Evolutionary conservation across 768 basidiomycete genomes (phyloP).

Genomic region (Pleurotus sapidus): DNA sequence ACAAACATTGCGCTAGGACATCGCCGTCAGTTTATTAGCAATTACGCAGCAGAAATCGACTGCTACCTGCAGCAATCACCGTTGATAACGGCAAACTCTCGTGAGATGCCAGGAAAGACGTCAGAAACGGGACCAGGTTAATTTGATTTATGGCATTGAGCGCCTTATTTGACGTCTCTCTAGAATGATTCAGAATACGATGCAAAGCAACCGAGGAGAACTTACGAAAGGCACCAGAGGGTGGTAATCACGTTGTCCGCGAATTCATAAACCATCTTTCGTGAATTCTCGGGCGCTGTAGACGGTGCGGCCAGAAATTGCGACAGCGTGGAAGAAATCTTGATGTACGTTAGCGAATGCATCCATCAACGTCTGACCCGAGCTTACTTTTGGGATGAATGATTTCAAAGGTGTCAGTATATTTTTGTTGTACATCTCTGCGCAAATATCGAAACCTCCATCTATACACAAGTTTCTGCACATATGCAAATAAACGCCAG

Average conservation of each 20-base stretch:
- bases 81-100: constrained; percentile 67
- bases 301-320: constrained; percentile 62
- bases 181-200: constrained; percentile 30
- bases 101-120: constrained; percentile 81
- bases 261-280: constrained; percentile 80
- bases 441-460: constrained; percentile 93
- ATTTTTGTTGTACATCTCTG: constrained; percentile 97
- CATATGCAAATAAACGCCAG: constrained; percentile 7
- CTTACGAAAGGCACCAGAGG: constrained; percentile 94
- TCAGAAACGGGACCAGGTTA: constrained; percentile 75
- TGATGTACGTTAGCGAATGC: neutral
- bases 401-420: constrained; percentile 73
- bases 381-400: constrained; percentile 73
- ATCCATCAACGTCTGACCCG: neutral
- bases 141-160: constrained; percentile 83
- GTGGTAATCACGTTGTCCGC: constrained; percentile 92
- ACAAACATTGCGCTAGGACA: constrained; percentile 79
- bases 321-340: constrained; percentile 76
- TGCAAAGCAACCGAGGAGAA: constrained; percentile 14
- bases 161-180: constrained; percentile 93
- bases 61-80: constrained; percentile 76
- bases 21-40: too few species aligned
- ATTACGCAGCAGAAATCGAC: too few species aligned
- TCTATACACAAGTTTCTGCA: constrained; percentile 90
- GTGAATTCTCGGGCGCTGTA: constrained; percentile 63